These are phyloP conservation scores for Fragaria nilgerrensis DNA, from an alignment of 306 rosid species.

Conservation along the genomic window DNA sequence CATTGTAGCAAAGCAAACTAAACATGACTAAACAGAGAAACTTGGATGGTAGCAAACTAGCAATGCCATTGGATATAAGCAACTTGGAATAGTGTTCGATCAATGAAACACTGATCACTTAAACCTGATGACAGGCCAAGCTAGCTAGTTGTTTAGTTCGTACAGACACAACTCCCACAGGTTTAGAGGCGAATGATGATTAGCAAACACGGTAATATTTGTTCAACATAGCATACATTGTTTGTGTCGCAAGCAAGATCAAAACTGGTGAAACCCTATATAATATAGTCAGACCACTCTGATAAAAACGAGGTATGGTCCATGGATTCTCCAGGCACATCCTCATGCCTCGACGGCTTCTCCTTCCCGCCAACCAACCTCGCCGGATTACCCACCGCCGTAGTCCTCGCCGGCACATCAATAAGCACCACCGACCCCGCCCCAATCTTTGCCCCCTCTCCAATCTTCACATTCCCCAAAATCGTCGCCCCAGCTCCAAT, in stretches of 20 bases:
- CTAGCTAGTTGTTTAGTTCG: too few species aligned
- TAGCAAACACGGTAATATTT: background rate
- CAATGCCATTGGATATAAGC: too few species aligned
- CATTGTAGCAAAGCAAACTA: too few species aligned
- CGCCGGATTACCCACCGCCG: slow-evolving; percentile 84
- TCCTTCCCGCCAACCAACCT: slow-evolving; percentile 94
- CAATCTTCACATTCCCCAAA: slow-evolving; percentile 78
- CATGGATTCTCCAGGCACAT: slow-evolving; percentile 95
- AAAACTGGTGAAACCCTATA: slow-evolving; percentile 12
- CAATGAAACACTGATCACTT: too few species aligned
- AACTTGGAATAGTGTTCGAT: too few species aligned
- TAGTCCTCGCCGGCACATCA: slow-evolving; percentile 71
- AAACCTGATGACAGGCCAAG: too few species aligned
- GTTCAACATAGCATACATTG: background rate
- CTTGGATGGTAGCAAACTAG: too few species aligned
- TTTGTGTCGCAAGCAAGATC: background rate
- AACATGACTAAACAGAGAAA: too few species aligned
- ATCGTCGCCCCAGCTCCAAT: slow-evolving; percentile 96
- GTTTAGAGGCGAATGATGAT: too few species aligned
- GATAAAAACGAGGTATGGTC: slow-evolving; percentile 92
- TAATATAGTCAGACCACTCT: slow-evolving; percentile 91
- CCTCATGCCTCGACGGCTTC: slow-evolving; percentile 63
- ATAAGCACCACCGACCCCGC: slow-evolving; percentile 92
- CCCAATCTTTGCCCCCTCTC: slow-evolving; percentile 90
- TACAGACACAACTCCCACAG: too few species aligned